These are phyloP conservation scores for Salix koriyanagi DNA, from an alignment of 345 rosid species.

Conservation along the genomic window DNA sequence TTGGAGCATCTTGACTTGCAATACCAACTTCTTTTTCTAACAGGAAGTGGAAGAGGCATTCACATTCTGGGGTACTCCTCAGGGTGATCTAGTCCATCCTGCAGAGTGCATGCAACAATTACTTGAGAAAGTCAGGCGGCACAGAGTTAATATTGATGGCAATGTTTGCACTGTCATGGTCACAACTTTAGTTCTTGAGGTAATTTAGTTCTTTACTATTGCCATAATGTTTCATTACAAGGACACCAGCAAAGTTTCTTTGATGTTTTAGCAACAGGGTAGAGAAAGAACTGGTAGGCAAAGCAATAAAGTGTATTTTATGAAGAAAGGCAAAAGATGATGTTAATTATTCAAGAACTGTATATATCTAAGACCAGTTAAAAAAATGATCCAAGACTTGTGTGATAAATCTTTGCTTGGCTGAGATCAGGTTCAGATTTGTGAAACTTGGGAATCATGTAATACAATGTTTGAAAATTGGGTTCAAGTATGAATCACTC, in stretches of 20 bases:
- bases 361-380: no score
- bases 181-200: slow-evolving; percentile 98
- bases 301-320: no score
- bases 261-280: no score
- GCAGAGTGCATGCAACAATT: slow-evolving; percentile 95
- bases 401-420: no score
- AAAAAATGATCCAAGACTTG: no score
- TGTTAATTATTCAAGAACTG: no score
- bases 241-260: background rate
- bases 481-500: no score
- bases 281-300: no score
- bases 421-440: no score
- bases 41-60: slow-evolving; percentile 93
- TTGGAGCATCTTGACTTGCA: background rate
- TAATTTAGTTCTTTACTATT: slow-evolving; percentile 25
- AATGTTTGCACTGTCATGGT: slow-evolving; percentile 93
- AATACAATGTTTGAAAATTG: no score
- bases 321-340: no score
- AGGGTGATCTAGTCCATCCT: slow-evolving; percentile 82
- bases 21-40: slow-evolving; percentile 9
- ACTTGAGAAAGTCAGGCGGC: slow-evolving; percentile 88
- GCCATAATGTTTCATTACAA: background rate
- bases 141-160: slow-evolving; percentile 83
- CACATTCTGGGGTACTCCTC: slow-evolving; percentile 88
- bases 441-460: no score